Conservation (phyloP, 768 basidiomycete genomes). For the Zangia roseola region DNA sequence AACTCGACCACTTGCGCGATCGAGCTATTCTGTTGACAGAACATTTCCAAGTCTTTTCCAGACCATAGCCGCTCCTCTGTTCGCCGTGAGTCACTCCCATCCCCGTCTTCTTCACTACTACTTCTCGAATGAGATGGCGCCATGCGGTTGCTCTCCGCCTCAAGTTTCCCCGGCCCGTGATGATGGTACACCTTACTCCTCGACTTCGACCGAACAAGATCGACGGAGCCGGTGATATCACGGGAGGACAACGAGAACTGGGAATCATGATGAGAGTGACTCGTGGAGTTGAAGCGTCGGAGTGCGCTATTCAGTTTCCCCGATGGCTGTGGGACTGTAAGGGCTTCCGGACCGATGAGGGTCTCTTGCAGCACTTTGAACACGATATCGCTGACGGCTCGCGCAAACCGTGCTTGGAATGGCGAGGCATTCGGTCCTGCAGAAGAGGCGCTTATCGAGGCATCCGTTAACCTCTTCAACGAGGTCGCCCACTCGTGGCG, state of each 20-base stretch:
- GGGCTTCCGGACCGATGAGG: slow-evolving; percentile 48
- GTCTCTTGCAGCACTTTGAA: slow-evolving; percentile 86
- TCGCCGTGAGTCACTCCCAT: slow-evolving; percentile 33
- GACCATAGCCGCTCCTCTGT: slow-evolving; percentile 62
- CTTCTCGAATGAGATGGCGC: slow-evolving; percentile 25
- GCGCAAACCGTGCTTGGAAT: slow-evolving; percentile 47
- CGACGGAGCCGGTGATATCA: slow-evolving; percentile 23
- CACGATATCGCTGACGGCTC: slow-evolving; percentile 71
- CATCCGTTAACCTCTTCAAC: slow-evolving; percentile 66
- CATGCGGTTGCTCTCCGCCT: slow-evolving; percentile 45
- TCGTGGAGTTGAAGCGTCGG: slow-evolving; percentile 30
- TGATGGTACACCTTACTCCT: slow-evolving; percentile 67
- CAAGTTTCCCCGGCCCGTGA: slow-evolving; percentile 62
- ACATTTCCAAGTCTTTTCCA: slow-evolving; percentile 78
- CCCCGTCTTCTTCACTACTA: slow-evolving; percentile 32
- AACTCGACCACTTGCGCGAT: slow-evolving; percentile 72
- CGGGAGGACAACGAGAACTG: slow-evolving; percentile 27
- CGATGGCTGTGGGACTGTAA: slow-evolving; percentile 19
- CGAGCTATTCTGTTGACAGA: slow-evolving; percentile 88
- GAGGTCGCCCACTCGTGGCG: slow-evolving; percentile 73
- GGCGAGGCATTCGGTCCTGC: slow-evolving; percentile 34
- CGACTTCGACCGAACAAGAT: slow-evolving; percentile 64
- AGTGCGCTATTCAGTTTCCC: slow-evolving; percentile 35
- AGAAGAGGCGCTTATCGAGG: slow-evolving; percentile 29
- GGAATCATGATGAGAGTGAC: slow-evolving; percentile 17